Conservation (phyloP, 1,139 yeast genomes). For the Candida freyschussii region DNA sequence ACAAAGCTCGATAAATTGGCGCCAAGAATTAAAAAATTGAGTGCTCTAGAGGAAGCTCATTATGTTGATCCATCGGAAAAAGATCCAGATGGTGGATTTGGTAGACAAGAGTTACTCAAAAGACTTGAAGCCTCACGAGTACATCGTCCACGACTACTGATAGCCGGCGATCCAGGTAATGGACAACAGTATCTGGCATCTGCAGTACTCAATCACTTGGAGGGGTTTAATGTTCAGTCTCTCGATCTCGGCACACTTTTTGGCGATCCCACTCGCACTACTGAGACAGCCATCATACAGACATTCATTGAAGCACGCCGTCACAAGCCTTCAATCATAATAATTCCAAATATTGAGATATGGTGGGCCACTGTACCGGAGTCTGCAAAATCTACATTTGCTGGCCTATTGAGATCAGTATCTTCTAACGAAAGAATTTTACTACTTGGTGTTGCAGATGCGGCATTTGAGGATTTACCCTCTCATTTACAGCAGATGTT, state of each 20-base stretch:
- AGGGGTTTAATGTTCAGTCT: constrained; percentile 86
- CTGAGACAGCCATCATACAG: constrained; percentile 83
- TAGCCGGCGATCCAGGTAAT: constrained; percentile 72
- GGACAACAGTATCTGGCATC: constrained; percentile 88
- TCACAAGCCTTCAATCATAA: constrained; percentile 83
- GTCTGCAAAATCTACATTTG: constrained; percentile 67
- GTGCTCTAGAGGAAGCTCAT: constrained; percentile 67
- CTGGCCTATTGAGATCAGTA: constrained; percentile 63
- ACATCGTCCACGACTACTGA: constrained; percentile 75
- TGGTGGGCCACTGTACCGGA: constrained; percentile 70
- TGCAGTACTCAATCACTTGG: constrained; percentile 77
- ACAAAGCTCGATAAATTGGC: constrained; percentile 50
- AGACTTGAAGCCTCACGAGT: constrained; percentile 60
- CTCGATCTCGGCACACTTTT: constrained; percentile 75
- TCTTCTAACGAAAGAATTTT: constrained; percentile 70
- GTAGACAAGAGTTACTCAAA: constrained; percentile 56
- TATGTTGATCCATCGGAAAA: constrained; percentile 54
- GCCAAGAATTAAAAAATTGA: constrained; percentile 55
- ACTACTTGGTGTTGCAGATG: constrained; percentile 71
- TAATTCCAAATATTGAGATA: constrained; percentile 76
- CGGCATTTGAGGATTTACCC: constrained; percentile 28
- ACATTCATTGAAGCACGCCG: constrained; percentile 84
- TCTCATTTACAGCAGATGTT: constrained; percentile 40
- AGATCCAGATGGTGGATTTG: constrained; percentile 64
- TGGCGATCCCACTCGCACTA: constrained; percentile 76